A percentile compares a stretch with the other conserved stretches of the same genome.
phyloP scores from a whole-genome alignment of 23 red algal genomes.

The Gracilaria vermiculophylla region DNA sequence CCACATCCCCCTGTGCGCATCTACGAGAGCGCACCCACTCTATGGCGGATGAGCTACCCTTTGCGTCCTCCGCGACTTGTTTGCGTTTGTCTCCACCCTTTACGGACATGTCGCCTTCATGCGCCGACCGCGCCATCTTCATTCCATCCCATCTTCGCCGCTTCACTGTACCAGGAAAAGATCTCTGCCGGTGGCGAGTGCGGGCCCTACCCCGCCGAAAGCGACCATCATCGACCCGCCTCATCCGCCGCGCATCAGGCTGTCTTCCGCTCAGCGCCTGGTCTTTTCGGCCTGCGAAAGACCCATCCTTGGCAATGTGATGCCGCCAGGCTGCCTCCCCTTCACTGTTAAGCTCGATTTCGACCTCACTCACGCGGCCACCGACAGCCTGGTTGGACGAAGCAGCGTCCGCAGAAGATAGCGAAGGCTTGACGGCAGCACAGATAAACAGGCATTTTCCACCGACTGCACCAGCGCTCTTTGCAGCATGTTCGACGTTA shows the following conservation, averaged over 20 bases:
- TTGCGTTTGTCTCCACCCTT: neutral
- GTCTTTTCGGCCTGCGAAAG: too few species aligned
- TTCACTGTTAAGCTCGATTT: conserved; percentile 39
- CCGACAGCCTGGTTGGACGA: conserved; percentile 3
- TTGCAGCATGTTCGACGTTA: neutral
- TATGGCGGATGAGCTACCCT: neutral
- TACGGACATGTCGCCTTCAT: neutral
- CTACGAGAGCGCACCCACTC: too few species aligned
- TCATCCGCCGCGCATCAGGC: too few species aligned
- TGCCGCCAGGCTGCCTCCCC: conserved; percentile 28
- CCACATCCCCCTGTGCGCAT: too few species aligned
- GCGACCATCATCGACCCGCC: neutral
- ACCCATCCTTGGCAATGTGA: neutral
- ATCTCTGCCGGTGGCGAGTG: neutral
- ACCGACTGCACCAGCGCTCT: neutral
- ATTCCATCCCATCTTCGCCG: neutral
- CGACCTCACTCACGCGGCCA: conserved; percentile 47
- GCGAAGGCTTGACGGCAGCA: neutral
- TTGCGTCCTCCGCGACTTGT: neutral
- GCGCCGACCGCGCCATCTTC: neutral
- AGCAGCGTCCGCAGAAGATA: neutral
- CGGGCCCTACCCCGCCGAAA: neutral
- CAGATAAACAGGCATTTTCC: neutral
- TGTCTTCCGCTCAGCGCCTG: too few species aligned
- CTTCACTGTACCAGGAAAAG: neutral